Base-by-base conservation (phyloP, 163 green algal species). In the Chloromonas sp. region DNA sequence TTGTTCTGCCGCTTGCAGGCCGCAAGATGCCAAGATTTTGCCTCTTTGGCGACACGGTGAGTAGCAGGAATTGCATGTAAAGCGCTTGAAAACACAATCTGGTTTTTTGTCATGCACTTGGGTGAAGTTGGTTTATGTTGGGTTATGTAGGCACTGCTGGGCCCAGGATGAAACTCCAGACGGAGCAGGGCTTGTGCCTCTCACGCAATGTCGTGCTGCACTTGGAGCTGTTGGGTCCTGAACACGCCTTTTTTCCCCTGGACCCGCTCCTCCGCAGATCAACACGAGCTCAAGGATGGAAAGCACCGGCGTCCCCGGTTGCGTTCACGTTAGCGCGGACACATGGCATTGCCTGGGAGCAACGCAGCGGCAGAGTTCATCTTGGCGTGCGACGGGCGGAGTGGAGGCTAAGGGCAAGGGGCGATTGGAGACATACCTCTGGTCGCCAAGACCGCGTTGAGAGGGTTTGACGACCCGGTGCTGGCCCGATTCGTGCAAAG, bases 41-140 rank as follows among this genome's bases (percentile, higher is more conserved):
- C 80, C 79, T 92, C 14, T 90, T 90, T 83, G 88, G 88, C 2
- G 88, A 90, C 85, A 90, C 88, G 14, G 85, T 90, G 76, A 90
- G 90, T 82, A 86, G 14, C 57, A n/a, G 14, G 71, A 79, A n/a
- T n/a, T n/a, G 71, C 71, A 79, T 79, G 71, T 14, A 60, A n/a
- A 2, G 71, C 58, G 71, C 3, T 5, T n/a, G 71, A 76, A 13
- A 13, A 13, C 66, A 8, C 5, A 13, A 8, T 76, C 8, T 13
- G 66, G 36, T 36, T 36, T 36, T 36, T 36, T 36, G 36, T 36
- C 36, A 36, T 36, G 36, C 36, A 36, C 36, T 36, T 36, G 36
- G 36, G 36, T 36, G 36, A 36, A 36, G 36, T 36, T 36, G 36
- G 36, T 36, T 36, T 36, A 36, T 36, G 36, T 36, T 36, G 36